phyloP scores from a whole-genome alignment of 2,329 filamentous ascomycete species.

The Colletotrichum acutatum region DNA sequence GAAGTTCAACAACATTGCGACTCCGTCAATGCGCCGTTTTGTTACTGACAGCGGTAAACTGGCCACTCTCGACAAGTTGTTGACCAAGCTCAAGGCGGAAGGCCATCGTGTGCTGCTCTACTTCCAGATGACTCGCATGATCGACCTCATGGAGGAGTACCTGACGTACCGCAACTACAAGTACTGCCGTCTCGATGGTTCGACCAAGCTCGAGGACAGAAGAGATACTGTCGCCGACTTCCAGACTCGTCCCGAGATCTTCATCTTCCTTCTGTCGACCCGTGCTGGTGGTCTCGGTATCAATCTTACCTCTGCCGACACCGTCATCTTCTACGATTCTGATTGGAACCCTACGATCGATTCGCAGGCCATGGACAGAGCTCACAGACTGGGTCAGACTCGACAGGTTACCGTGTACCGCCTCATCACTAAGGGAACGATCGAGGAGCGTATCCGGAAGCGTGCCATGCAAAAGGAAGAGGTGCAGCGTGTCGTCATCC shows the following conservation, averaged over 20 bases:
- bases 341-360: slow-evolving; percentile 99
- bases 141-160: slow-evolving; percentile 99
- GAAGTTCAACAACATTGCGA: slow-evolving; percentile 88
- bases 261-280: slow-evolving; percentile 95
- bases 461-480: slow-evolving; percentile 98
- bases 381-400: slow-evolving; percentile 96
- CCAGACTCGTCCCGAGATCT: slow-evolving; percentile 93
- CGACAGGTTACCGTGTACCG: slow-evolving; percentile 97
- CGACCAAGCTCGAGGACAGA: slow-evolving; percentile 95
- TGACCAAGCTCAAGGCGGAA: slow-evolving; percentile 90
- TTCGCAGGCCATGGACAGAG: slow-evolving; percentile 98
- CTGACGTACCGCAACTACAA: slow-evolving; percentile 99
- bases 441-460: slow-evolving; percentile 98
- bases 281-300: slow-evolving; percentile 98
- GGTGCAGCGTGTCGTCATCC: slow-evolving; percentile 96
- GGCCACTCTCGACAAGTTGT: slow-evolving; percentile 86
- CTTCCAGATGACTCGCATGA: slow-evolving; percentile 99
- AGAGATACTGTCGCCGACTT: slow-evolving; percentile 97
- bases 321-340: slow-evolving; percentile 99
- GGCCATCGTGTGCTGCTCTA: slow-evolving; percentile 95
- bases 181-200: slow-evolving; percentile 95
- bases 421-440: slow-evolving; percentile 94
- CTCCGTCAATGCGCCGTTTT: slow-evolving; percentile 97
- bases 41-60: slow-evolving; percentile 98
- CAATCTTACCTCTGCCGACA: slow-evolving; percentile 95